phyloP scores from a whole-genome alignment of 192 early-diverging fungal genomes.

The Coemansia pectinata region DNA sequence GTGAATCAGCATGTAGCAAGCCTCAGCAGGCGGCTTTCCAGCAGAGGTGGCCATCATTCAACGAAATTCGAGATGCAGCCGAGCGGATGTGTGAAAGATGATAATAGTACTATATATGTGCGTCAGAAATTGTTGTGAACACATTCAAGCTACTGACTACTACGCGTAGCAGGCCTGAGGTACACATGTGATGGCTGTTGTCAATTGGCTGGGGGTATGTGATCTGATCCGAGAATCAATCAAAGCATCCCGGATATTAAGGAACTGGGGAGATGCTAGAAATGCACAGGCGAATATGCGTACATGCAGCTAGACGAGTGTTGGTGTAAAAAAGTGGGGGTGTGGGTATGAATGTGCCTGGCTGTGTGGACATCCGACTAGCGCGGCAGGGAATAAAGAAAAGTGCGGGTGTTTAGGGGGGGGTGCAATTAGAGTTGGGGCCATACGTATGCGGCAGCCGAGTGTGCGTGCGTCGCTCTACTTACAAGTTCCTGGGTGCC shows the following conservation, averaged over 20 bases:
- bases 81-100: neutral
- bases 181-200: neutral
- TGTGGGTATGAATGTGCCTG: neutral
- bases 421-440: neutral
- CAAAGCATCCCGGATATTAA: neutral
- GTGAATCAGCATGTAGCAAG: conserved; percentile 57
- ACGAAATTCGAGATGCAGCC: neutral
- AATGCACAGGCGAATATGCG: neutral
- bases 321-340: neutral
- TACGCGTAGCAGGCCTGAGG: neutral
- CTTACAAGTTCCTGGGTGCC: neutral
- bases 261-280: neutral
- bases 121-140: neutral
- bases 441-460: neutral
- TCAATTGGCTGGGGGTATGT: conserved; percentile 13
- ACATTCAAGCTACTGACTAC: neutral
- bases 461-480: neutral
- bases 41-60: conserved; percentile 49
- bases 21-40: conserved; percentile 33
- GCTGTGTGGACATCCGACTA: neutral
- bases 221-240: neutral
- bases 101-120: neutral
- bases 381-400: neutral
- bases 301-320: conserved; percentile 1
- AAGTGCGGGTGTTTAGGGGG: neutral